Evolutionary conservation across 2,329 filamentous ascomycete species (phyloP).

Genomic region (Esteya vermicola): DNA sequence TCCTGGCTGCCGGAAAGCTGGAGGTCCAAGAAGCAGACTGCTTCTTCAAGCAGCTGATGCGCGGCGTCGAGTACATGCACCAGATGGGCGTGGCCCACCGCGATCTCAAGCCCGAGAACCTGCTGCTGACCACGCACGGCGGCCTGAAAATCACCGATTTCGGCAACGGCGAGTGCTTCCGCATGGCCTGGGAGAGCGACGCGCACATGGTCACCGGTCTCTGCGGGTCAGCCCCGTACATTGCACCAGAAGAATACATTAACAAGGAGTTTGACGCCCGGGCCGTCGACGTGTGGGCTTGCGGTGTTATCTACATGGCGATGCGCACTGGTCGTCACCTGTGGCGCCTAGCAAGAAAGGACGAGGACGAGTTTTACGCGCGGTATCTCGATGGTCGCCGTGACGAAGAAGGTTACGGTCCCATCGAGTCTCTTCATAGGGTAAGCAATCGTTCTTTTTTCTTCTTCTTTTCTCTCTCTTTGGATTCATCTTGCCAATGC

Average conservation of each 20-base stretch:
- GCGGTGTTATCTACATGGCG: conserved; percentile 98
- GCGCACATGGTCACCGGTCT: conserved; percentile 96
- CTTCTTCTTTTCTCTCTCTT: not conserved
- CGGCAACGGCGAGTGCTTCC: conserved; percentile 96
- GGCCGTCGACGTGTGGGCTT: conserved; percentile 97
- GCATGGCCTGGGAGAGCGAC: conserved; percentile 98
- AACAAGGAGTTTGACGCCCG: conserved; percentile 94
- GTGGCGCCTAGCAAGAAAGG: conserved; percentile 93
- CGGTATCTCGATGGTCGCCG: conserved; percentile 85
- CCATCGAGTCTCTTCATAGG: conserved; percentile 87
- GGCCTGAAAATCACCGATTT: conserved; percentile 97
- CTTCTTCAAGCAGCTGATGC: conserved; percentile 98
- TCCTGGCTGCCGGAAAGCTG: conserved; percentile 81
- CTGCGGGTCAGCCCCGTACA: conserved; percentile 93
- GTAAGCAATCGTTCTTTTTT: conserved; percentile 39
- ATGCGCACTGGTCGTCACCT: conserved; percentile 94
- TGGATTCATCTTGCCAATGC: not conserved
- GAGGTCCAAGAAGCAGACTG: conserved; percentile 90
- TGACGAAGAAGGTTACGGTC: conserved; percentile 89
- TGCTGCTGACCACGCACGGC: conserved; percentile 83
- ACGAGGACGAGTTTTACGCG: conserved; percentile 94
- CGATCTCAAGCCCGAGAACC: conserved; percentile 91
- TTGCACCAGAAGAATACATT: conserved; percentile 89
- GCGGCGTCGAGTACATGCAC: conserved; percentile 96
- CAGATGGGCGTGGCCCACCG: conserved; percentile 98